These are phyloP conservation scores for Pestalotiopsis sp. DNA, from an alignment of 2,329 filamentous ascomycete species.

Conservation along the genomic window DNA sequence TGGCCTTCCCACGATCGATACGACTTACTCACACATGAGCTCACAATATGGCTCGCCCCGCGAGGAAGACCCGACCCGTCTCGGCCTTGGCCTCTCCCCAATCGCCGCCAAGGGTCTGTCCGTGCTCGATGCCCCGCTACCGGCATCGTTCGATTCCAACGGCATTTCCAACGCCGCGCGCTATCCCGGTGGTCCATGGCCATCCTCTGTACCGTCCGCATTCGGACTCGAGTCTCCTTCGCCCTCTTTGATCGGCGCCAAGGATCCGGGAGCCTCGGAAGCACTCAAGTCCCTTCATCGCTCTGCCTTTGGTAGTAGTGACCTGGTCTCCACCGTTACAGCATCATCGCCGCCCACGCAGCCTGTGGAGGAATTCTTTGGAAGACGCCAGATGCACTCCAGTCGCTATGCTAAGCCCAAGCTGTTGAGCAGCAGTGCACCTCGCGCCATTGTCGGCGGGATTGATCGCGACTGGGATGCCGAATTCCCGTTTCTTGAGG, in stretches of 20 bases:
- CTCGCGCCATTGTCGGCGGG: constrained; percentile 51
- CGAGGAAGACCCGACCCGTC: constrained; percentile 61
- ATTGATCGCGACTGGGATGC: constrained; percentile 68
- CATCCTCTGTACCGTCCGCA: constrained; percentile 88
- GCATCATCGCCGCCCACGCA: constrained; percentile 35
- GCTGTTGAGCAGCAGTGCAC: constrained; percentile 69
- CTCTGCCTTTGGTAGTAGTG: constrained; percentile 69
- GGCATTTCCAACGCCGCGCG: constrained; percentile 90
- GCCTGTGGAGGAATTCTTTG: constrained; percentile 60
- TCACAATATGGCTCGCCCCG: constrained; percentile 82
- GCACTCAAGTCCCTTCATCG: constrained; percentile 66
- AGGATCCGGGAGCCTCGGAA: constrained; percentile 63
- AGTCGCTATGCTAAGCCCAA: constrained; percentile 69
- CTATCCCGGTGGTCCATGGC: constrained; percentile 77
- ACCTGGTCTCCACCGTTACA: constrained; percentile 54
- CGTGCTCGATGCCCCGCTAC: constrained; percentile 89
- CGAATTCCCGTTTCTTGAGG: constrained; percentile 77
- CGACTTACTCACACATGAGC: constrained; percentile 56
- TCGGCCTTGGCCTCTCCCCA: constrained; percentile 79
- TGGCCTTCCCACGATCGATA: constrained; percentile 60
- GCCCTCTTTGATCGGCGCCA: constrained; percentile 67
- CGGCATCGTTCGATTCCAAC: constrained; percentile 94
- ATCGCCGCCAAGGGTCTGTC: constrained; percentile 73
- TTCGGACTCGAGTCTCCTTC: constrained; percentile 89
- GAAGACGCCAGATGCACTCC: constrained; percentile 73